A percentile compares a stretch with the other conserved stretches of the same genome.
phyloP scores from a whole-genome alignment of 2,329 filamentous ascomycete genomes.

The Emmonsia crescens region DNA sequence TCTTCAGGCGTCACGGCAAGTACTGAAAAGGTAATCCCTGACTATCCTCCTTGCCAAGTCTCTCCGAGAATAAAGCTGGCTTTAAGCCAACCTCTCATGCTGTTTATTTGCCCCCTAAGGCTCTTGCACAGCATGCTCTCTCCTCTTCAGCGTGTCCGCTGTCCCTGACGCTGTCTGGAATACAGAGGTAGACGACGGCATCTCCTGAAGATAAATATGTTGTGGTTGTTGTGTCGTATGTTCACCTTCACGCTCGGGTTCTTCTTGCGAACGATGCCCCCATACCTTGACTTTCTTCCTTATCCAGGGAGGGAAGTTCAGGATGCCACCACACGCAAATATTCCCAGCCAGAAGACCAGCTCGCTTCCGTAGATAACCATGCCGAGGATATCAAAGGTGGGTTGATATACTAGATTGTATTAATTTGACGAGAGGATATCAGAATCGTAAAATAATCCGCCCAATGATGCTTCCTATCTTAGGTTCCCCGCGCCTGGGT shows the following conservation, averaged over 20 bases:
- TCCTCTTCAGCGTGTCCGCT: neutral
- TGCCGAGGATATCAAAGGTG: slow-evolving; percentile 48
- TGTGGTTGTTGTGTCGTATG: neutral
- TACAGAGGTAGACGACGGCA: slow-evolving; percentile 53
- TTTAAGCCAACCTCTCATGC: neutral
- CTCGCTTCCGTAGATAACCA: slow-evolving; percentile 58
- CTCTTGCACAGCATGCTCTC: neutral
- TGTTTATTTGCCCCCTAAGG: neutral
- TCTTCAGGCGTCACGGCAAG: no score
- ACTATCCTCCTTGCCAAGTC: neutral
- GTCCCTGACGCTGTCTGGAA: slow-evolving; percentile 46
- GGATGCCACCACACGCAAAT: slow-evolving; percentile 54
- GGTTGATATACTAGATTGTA: slow-evolving; percentile 42
- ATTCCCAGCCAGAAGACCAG: slow-evolving; percentile 57
- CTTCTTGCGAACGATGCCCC: slow-evolving; percentile 7
- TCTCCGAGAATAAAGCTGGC: neutral
- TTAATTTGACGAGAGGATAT: neutral
- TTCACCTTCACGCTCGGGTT: neutral
- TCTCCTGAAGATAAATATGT: slow-evolving; percentile 30
- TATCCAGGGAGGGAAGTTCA: slow-evolving; percentile 52
- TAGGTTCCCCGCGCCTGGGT: no score
- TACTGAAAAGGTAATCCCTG: neutral
- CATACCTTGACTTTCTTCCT: slow-evolving; percentile 17
- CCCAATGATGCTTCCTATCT: neutral
- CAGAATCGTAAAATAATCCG: neutral